Evolutionary conservation across 2,329 filamentous ascomycete species (phyloP).

Genomic region (Fusarium fracticaudum): DNA sequence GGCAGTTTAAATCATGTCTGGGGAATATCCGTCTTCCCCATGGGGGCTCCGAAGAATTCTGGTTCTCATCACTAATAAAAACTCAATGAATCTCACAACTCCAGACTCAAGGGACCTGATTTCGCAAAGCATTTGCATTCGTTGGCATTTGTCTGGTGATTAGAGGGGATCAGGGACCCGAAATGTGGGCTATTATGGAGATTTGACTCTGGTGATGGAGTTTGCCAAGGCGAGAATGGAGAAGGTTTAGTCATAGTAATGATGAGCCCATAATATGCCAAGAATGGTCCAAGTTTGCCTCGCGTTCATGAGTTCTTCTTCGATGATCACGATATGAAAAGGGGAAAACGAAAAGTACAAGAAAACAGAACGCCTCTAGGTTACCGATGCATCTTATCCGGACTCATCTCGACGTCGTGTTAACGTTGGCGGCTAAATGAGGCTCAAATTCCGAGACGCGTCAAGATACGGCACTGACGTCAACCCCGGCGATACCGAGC

Average conservation of each 20-base stretch:
- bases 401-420: not conserved
- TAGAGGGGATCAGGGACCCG: conserved; percentile 14
- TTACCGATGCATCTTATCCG: too few species aligned
- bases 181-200: conserved; percentile 25
- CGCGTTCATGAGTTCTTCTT: not conserved
- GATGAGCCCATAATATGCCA: conserved; percentile 12
- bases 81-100: not conserved
- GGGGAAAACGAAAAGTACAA: too few species aligned
- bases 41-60: conserved; percentile 9
- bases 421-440: conserved; percentile 24
- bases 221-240: conserved; percentile 23
- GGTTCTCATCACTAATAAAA: conserved; percentile 22
- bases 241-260: conserved; percentile 29
- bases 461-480: conserved; percentile 14
- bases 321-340: too few species aligned
- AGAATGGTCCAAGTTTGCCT: not conserved
- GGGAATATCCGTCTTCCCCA: conserved; percentile 24
- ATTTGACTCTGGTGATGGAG: conserved; percentile 9
- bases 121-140: not conserved
- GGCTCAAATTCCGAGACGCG: conserved; percentile 8
- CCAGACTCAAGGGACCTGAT: not conserved
- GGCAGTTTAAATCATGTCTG: not conserved
- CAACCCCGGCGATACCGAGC: conserved; percentile 27
- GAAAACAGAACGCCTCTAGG: too few species aligned
- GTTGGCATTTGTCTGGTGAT: conserved; percentile 19